These are phyloP conservation scores for Thalia dealbata DNA, from an alignment of 176 grass and related monocot species.

Conservation along the genomic window DNA sequence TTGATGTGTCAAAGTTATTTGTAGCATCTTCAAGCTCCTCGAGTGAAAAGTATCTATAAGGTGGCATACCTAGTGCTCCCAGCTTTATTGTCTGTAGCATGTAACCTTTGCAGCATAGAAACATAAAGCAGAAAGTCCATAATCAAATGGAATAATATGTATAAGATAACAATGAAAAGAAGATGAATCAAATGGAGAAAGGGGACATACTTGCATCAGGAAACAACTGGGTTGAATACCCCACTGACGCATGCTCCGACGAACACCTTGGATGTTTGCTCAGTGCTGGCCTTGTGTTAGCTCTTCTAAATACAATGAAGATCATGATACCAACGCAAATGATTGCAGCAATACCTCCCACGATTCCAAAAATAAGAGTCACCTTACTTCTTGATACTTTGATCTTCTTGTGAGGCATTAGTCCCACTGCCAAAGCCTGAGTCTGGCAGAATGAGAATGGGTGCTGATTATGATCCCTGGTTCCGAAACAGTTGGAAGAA, in stretches of 20 bases:
- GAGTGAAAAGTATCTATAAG: slow-evolving; percentile 75
- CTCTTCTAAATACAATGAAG: slow-evolving; percentile 44
- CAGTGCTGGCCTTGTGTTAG: slow-evolving; percentile 20
- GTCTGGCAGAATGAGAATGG: slow-evolving; percentile 72
- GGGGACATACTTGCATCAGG: slow-evolving; percentile 71
- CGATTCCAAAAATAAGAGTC: slow-evolving; percentile 29
- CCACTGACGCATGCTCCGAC: slow-evolving; percentile 48
- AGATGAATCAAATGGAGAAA: slow-evolving; percentile 4
- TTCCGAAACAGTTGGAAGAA: slow-evolving; percentile 52
- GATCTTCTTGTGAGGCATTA: slow-evolving; percentile 32
- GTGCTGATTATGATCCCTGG: slow-evolving; percentile 39
- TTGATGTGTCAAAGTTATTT: slow-evolving; percentile 82
- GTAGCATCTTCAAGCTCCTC: slow-evolving; percentile 85
- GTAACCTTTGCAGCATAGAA: slow-evolving; percentile 43
- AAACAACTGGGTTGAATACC: slow-evolving; percentile 55
- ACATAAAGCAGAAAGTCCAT: neutral
- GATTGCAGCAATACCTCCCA: slow-evolving; percentile 24
- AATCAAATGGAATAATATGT: neutral
- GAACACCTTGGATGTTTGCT: slow-evolving; percentile 27
- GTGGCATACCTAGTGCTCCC: slow-evolving; percentile 69
- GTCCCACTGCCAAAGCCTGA: slow-evolving; percentile 80
- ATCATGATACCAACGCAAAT: slow-evolving; percentile 22
- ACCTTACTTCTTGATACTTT: slow-evolving; percentile 21
- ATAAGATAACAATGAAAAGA: neutral
- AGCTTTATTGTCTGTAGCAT: slow-evolving; percentile 78